Conservation (phyloP, 164 flowering plant genomes). For the Vitis rupestris region DNA sequence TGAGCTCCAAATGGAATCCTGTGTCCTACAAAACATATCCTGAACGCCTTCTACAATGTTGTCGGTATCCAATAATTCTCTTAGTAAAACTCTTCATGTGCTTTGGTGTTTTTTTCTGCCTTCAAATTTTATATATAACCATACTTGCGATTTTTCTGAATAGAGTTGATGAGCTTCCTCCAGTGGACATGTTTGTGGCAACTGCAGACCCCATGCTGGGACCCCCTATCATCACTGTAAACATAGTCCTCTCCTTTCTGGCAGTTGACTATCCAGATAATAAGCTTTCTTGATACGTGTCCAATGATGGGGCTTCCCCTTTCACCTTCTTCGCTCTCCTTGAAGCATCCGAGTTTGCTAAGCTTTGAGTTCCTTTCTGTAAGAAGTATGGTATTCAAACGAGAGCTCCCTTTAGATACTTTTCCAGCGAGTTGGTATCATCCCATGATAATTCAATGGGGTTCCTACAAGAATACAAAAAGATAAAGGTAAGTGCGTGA, state of each 20-base stretch:
- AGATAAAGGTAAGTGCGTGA: constrained; percentile 39
- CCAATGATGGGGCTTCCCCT: constrained; percentile 65
- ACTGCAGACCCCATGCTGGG: constrained; percentile 64
- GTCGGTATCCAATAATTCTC: background rate
- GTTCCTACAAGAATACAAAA: constrained; percentile 39
- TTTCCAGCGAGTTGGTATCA: constrained; percentile 8
- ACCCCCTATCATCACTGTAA: constrained; percentile 39
- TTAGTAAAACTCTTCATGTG: no score
- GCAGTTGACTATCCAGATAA: constrained; percentile 65
- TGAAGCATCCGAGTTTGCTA: constrained; percentile 49
- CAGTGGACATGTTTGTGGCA: constrained; percentile 69
- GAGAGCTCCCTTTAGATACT: constrained; percentile 64
- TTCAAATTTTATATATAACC: background rate
- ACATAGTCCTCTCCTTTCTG: constrained; percentile 53
- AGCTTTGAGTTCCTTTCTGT: constrained; percentile 69
- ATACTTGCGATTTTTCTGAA: background rate
- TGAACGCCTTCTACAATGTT: constrained; percentile 36
- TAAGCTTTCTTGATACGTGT: constrained; percentile 66
- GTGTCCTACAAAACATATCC: constrained; percentile 39
- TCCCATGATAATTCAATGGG: constrained; percentile 12
- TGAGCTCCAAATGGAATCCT: constrained; percentile 43
- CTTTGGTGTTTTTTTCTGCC: no score
- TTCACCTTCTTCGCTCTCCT: constrained; percentile 49
- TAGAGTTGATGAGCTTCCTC: constrained; percentile 43
- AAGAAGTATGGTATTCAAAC: constrained; percentile 39